Evolutionary conservation across 306 rosid species (phyloP).

Genomic region (Vachellia collinsii): DNA sequence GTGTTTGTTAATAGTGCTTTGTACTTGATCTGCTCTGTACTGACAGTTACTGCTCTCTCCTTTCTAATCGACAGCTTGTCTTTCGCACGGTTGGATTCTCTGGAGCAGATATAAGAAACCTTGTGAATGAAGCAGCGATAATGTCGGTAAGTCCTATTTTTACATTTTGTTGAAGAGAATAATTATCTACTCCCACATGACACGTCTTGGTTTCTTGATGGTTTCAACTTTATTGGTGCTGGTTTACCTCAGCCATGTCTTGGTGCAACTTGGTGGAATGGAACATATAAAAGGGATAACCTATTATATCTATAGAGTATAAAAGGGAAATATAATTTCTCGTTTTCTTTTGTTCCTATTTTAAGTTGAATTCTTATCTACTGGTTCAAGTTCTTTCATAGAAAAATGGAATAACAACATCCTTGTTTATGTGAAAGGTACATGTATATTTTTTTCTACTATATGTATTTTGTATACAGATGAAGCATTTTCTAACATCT

Average conservation of each 20-base stretch:
- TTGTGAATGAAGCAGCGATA: constrained; percentile 95
- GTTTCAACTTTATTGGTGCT: constrained; percentile 10
- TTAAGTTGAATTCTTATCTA: not conserved
- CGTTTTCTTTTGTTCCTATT: constrained; percentile 5
- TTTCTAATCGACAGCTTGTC: constrained; percentile 72
- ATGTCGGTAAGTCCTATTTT: constrained; percentile 77
- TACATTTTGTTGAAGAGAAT: constrained; percentile 17
- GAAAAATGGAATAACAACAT: not conserved
- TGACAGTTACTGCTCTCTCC: constrained; percentile 34
- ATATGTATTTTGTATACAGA: not conserved
- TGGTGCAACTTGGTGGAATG: constrained; percentile 1
- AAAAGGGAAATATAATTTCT: not conserved
- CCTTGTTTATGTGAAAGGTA: not conserved
- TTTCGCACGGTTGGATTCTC: constrained; percentile 97
- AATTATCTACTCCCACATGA: not conserved
- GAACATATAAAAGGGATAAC: constrained; percentile 16
- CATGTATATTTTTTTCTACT: not conserved
- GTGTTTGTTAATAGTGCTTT: no score
- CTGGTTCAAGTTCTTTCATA: not conserved
- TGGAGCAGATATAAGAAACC: constrained; percentile 95
- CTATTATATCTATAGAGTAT: not conserved
- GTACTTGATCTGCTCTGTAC: constrained; percentile 30
- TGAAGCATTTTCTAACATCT: not conserved
- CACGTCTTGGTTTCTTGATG: constrained; percentile 8
- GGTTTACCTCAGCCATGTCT: not conserved